These are phyloP conservation scores for Tetrahymena malaccensis DNA, from an alignment of 73 alveolate genomes.

Conservation along the genomic window DNA sequence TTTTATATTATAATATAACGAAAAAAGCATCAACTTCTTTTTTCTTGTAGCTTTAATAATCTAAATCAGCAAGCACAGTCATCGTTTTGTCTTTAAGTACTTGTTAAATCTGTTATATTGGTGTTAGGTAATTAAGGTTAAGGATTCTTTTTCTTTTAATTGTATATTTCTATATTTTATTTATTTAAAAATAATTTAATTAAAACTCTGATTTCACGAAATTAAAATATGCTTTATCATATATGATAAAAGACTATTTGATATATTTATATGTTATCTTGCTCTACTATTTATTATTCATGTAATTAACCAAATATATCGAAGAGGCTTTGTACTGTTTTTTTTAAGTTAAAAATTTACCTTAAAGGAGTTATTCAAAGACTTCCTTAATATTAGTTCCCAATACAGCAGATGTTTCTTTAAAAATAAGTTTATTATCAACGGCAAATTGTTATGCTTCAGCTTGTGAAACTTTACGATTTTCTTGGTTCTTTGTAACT, in stretches of 20 bases:
- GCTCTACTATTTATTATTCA: no score
- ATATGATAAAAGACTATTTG: no score
- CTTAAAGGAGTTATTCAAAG: conserved; percentile 82
- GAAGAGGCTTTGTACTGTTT: background rate
- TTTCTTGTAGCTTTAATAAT: background rate
- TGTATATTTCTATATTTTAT: background rate
- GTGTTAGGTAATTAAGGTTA: background rate
- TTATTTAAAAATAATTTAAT: background rate
- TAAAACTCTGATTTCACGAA: background rate
- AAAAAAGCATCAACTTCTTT: background rate
- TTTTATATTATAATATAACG: no score
- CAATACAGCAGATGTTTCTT: conserved; percentile 87
- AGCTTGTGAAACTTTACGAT: conserved; percentile 74
- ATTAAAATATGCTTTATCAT: no score
- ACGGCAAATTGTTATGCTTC: conserved; percentile 79
- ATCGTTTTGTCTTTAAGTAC: background rate
- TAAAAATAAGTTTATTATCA: conserved; percentile 66
- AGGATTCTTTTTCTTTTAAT: background rate
- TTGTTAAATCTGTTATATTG: background rate
- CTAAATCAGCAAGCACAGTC: background rate
- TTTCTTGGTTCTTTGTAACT: conserved; percentile 61
- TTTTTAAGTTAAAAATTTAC: background rate
- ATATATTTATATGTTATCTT: no score
- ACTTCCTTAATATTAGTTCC: conserved; percentile 70
- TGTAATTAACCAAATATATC: no score